Evolutionary conservation across 78 protist genomes (phyloP).

Genomic region (Dictyostelium capitatum): DNA sequence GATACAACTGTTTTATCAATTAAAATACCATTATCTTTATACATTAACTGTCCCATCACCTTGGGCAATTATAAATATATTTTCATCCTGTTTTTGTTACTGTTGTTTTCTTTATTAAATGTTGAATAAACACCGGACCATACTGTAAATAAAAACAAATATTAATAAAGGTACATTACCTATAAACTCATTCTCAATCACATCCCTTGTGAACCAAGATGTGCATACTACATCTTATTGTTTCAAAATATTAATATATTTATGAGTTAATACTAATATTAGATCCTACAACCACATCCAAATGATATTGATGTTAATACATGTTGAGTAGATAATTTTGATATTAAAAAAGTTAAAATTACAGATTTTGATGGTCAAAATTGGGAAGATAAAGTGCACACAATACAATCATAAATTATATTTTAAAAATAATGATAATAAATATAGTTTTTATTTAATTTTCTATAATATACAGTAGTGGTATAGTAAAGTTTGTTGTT

Average conservation of each 20-base stretch:
- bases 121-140: slow-evolving; percentile 16
- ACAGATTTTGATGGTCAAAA: slow-evolving; percentile 32
- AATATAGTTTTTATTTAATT: too few relatives aligned
- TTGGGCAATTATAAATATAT: background rate
- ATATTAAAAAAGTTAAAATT: background rate
- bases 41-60: slow-evolving; percentile 13
- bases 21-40: background rate
- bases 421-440: too few relatives aligned
- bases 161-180: too few relatives aligned
- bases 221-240: too few relatives aligned
- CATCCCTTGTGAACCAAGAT: too few relatives aligned
- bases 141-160: too few relatives aligned
- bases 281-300: slow-evolving; percentile 58
- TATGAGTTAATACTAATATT: background rate
- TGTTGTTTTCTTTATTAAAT: background rate
- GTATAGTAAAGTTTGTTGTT: too few relatives aligned
- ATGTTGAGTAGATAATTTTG: slow-evolving; percentile 25
- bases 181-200: too few relatives aligned
- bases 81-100: background rate
- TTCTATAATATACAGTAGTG: too few relatives aligned
- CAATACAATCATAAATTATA: background rate
- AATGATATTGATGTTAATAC: slow-evolving; percentile 43
- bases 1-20: background rate
- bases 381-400: slow-evolving; percentile 40
- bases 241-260: background rate